Conservation (phyloP, 768 basidiomycete genomes). For the Dacryopinax spathularia region DNA sequence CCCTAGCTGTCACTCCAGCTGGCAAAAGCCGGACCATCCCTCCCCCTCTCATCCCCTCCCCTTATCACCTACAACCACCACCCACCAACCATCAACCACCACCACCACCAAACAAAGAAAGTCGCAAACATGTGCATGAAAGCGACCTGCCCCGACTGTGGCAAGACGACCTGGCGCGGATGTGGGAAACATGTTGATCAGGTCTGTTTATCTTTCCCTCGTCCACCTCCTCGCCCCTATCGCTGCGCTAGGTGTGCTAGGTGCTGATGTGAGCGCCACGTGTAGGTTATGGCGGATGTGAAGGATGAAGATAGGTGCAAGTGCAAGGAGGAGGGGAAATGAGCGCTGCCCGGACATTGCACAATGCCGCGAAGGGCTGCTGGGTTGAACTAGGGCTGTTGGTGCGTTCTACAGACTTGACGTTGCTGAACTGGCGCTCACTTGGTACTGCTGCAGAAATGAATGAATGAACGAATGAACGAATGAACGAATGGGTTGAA, state of each 20-base stretch:
- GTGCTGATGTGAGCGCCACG: neutral
- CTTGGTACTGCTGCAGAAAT: neutral
- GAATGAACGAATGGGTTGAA: neutral
- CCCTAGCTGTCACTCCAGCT: no score
- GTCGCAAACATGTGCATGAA: neutral
- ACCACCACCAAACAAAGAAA: no score
- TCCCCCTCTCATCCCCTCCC: no score
- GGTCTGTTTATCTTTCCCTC: no score
- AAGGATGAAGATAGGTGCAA: slow-evolving; percentile 1
- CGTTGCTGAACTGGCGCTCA: neutral
- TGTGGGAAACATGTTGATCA: neutral
- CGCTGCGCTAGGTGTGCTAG: neutral
- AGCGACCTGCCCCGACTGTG: neutral
- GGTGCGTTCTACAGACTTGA: neutral
- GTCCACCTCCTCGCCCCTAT: no score
- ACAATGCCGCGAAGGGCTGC: neutral
- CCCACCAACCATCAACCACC: neutral
- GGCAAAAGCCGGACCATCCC: no score
- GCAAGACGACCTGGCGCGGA: neutral
- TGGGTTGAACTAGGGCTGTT: neutral
- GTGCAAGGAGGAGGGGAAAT: neutral
- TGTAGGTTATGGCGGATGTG: neutral
- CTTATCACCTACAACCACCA: no score
- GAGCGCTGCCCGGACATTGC: no score
- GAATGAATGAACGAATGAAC: neutral